A percentile compares a stretch with the other conserved stretches of the same genome.
phyloP scores from a whole-genome alignment of 495 filamentous ascomycete genomes.

The Penicillium parvum region DNA sequence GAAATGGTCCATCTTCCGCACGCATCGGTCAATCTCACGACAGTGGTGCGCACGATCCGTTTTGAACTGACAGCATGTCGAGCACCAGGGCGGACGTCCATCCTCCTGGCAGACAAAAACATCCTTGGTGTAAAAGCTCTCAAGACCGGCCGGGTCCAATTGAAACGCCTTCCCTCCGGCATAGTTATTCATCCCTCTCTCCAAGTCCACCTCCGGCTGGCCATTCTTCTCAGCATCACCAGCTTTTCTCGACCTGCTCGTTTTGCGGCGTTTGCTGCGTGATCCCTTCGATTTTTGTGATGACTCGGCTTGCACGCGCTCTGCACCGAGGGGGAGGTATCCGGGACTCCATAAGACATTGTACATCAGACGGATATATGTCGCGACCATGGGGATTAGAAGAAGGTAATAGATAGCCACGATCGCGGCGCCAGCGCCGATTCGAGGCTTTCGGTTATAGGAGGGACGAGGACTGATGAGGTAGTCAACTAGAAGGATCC shows the following conservation, averaged over 20 bases:
- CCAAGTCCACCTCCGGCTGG: constrained; percentile 21
- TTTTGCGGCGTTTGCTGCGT: constrained; percentile 15
- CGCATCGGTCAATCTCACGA: constrained; percentile 73
- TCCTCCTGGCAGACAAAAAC: constrained; percentile 76
- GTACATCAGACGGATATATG: constrained; percentile 65
- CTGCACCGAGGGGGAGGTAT: constrained; percentile 56
- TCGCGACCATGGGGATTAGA: constrained; percentile 57
- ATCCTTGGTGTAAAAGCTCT: constrained; percentile 69
- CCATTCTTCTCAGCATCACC: constrained; percentile 22
- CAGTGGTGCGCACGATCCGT: constrained; percentile 82
- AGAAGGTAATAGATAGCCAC: constrained; percentile 67
- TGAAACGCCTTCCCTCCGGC: constrained; percentile 21
- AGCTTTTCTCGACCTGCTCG: constrained; percentile 8
- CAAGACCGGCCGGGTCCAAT: constrained; percentile 32
- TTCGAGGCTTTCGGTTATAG: constrained; percentile 34
- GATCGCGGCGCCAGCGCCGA: constrained; percentile 60
- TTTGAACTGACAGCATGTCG: constrained; percentile 75
- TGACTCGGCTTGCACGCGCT: constrained; percentile 17
- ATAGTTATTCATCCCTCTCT: constrained; percentile 19
- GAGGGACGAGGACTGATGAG: constrained; percentile 51
- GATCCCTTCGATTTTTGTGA: constrained; percentile 17
- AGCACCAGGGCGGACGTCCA: constrained; percentile 78
- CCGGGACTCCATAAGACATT: constrained; percentile 65
- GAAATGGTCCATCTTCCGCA: constrained; percentile 88
- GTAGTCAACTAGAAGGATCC: constrained; percentile 50